phyloP scores from a whole-genome alignment of 495 filamentous ascomycete species.

The Aspergillus ellipticus region DNA sequence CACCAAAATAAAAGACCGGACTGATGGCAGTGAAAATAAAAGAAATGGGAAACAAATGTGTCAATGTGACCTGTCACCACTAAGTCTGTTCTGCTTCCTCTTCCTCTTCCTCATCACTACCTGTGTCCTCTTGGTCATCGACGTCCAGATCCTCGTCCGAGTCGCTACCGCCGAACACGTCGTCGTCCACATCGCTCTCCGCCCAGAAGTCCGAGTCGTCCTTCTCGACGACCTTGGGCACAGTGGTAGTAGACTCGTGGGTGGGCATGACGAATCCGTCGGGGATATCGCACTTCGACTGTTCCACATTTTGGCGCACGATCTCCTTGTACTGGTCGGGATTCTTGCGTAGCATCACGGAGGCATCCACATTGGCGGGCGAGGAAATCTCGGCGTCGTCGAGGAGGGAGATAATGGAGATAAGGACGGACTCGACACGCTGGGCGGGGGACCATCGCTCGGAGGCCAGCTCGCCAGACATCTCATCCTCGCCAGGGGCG shows the following conservation, averaged over 20 bases:
- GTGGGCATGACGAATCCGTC: conserved; percentile 79
- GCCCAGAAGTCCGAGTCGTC: conserved; percentile 81
- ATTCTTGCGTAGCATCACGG: conserved; percentile 75
- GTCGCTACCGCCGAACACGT: conserved; percentile 73
- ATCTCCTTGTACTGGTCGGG: conserved; percentile 61
- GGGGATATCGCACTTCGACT: conserved; percentile 75
- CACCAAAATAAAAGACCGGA: too few species aligned
- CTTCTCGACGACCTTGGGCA: conserved; percentile 56
- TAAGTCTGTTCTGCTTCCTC: conserved; percentile 50
- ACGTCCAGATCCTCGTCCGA: conserved; percentile 55
- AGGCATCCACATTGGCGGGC: conserved; percentile 92
- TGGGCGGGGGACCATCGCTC: conserved; percentile 95
- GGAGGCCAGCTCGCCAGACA: conserved; percentile 81
- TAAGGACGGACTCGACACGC: conserved; percentile 87
- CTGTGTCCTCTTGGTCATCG: conserved; percentile 48
- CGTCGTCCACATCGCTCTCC: conserved; percentile 72
- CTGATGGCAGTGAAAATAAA: too few species aligned
- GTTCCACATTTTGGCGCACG: conserved; percentile 67
- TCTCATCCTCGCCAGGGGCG: conserved; percentile 82
- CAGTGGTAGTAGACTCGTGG: conserved; percentile 54
- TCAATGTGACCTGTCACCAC: neutral
- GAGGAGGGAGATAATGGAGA: conserved; percentile 87
- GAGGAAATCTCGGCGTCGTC: conserved; percentile 92
- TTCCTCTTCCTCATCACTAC: conserved; percentile 54
- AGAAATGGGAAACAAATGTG: too few species aligned